A percentile compares a stretch with the other conserved stretches of the same genome.
Evolutionary conservation across 495 filamentous ascomycete species (phyloP).

Genomic region (Neurospora sp.): DNA sequence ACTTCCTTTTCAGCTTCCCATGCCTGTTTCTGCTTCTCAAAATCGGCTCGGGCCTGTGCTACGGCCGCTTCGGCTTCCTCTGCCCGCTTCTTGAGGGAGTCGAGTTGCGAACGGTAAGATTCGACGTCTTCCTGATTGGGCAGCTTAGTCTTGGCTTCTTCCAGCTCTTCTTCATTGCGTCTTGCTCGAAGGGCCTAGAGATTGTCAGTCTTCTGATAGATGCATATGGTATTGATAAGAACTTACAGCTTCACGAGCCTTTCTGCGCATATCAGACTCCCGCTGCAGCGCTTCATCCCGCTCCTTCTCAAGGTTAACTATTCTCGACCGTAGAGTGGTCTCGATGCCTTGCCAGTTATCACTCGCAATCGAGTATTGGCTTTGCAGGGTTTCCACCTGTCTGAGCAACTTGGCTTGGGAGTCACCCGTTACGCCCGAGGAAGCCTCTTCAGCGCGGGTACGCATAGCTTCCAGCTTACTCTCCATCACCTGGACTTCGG

Average conservation of each 20-base stretch:
- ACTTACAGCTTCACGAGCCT: constrained; percentile 75
- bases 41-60: constrained; percentile 34
- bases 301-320: constrained; percentile 75
- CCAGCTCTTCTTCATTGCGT: constrained; percentile 73
- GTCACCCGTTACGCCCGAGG: constrained; percentile 70
- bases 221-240: neutral
- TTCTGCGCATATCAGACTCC: constrained; percentile 76
- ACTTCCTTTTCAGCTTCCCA: constrained; percentile 61
- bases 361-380: constrained; percentile 85
- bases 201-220: constrained; percentile 9
- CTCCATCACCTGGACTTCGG: constrained; percentile 76
- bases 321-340: constrained; percentile 62
- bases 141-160: constrained; percentile 54
- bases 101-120: constrained; percentile 53
- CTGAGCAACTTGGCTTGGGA: constrained; percentile 82
- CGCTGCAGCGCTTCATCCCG: constrained; percentile 74
- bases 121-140: constrained; percentile 44
- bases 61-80: constrained; percentile 57
- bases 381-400: constrained; percentile 92
- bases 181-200: constrained; percentile 62
- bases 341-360: constrained; percentile 98
- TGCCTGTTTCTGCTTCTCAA: constrained; percentile 44
- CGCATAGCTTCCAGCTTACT: constrained; percentile 84
- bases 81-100: constrained; percentile 51
- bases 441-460: constrained; percentile 78